Percentiles rank a stretch among this genome's conserved stretches.
Conservation (phyloP, 305 asterid genomes). For the Euphrasia arctica region DNA sequence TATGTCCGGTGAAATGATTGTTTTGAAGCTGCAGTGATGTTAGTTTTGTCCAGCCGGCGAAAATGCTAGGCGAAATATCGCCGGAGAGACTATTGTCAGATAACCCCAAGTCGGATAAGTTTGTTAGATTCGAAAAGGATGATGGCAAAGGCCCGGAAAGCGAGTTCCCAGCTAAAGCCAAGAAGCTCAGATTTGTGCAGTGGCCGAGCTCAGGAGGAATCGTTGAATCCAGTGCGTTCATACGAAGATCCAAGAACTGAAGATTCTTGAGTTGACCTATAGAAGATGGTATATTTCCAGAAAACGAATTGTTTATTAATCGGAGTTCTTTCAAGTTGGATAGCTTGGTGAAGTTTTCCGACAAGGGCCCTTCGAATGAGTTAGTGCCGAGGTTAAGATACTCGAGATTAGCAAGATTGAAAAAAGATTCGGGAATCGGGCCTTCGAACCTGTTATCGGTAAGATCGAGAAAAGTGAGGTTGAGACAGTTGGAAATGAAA, state of each 20-base stretch:
- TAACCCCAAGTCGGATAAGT: not conserved
- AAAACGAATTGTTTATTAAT: not conserved
- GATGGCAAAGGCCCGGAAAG: not conserved
- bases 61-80: not conserved
- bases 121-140: not conserved
- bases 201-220: not conserved
- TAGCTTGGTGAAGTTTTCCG: not conserved
- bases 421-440: not conserved
- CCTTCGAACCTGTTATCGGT: not conserved
- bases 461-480: not conserved
- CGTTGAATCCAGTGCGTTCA: not conserved
- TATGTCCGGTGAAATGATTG: not conserved
- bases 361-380: not conserved
- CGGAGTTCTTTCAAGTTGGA: not conserved
- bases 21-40: not conserved
- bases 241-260: not conserved
- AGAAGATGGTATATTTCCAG: not conserved
- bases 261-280: not conserved
- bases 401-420: conserved; percentile 21
- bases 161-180: not conserved
- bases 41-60: not conserved
- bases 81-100: not conserved
- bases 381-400: not conserved
- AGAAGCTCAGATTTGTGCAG: not conserved
- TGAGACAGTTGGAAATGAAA: not conserved